phyloP scores from a whole-genome alignment of 371 early-diverging fungal species.

The Mortierella sp. region DNA sequence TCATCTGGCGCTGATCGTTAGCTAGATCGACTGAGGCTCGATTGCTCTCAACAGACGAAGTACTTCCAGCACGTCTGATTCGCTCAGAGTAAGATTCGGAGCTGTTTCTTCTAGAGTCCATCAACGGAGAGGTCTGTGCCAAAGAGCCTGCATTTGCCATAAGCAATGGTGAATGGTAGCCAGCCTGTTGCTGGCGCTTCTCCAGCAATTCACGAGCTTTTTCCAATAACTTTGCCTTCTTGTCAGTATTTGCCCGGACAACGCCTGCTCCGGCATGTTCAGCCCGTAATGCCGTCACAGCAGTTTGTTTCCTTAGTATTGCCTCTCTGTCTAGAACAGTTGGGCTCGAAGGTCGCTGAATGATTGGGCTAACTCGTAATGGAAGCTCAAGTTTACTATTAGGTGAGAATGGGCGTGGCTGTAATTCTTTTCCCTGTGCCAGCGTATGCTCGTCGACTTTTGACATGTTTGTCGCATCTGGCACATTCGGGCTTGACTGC shows the following conservation, averaged over 20 bases:
- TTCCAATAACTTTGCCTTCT: conserved; percentile 24
- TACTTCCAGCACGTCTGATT: background rate
- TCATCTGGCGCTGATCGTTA: background rate
- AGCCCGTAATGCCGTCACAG: conserved; percentile 2
- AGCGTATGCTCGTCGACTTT: background rate
- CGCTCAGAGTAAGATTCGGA: background rate
- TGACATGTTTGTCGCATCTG: too few species aligned
- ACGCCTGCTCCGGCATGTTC: conserved; percentile 1
- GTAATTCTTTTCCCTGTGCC: background rate
- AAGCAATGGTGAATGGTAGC: conserved; percentile 6
- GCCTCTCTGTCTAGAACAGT: conserved; percentile 25
- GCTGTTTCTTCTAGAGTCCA: background rate
- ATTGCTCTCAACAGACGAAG: background rate
- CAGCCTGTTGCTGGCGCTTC: conserved; percentile 35
- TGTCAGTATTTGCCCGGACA: conserved; percentile 16
- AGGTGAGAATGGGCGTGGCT: background rate
- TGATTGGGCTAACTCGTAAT: background rate
- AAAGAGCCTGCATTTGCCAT: background rate
- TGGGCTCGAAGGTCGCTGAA: conserved; percentile 21
- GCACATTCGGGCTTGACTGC: background rate
- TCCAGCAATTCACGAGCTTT: conserved; percentile 41
- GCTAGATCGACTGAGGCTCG: conserved; percentile 4
- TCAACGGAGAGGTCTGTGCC: background rate
- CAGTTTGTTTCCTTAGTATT: conserved; percentile 20
- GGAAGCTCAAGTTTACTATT: background rate